Conservation (phyloP, 306 rosid species). For the Dalbergia oliveri region DNA sequence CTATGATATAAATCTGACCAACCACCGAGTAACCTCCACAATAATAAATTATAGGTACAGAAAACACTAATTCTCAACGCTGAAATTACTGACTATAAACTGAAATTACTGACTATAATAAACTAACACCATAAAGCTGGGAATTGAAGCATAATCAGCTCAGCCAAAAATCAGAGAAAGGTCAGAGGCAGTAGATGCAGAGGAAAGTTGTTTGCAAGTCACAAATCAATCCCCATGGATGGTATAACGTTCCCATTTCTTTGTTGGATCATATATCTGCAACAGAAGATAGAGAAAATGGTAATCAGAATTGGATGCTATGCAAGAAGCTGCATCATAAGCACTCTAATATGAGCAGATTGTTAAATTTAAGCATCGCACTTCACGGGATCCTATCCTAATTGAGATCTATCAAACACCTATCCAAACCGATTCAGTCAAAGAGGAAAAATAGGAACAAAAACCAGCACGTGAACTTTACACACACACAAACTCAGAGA, state of each 20-base stretch:
- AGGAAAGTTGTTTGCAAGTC: not conserved
- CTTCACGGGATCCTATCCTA: slow-evolving; percentile 12
- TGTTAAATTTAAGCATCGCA: not conserved
- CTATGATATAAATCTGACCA: not conserved
- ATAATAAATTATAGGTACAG: not conserved
- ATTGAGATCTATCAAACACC: slow-evolving; percentile 1
- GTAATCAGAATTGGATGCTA: slow-evolving; percentile 9
- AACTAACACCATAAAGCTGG: too few relatives aligned
- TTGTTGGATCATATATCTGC: slow-evolving; percentile 72
- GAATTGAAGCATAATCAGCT: not conserved
- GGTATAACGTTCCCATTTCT: slow-evolving; percentile 77
- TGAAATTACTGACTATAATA: too few relatives aligned
- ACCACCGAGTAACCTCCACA: not conserved
- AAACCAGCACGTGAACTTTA: too few relatives aligned
- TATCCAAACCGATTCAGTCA: too few relatives aligned
- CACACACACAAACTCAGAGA: slow-evolving; percentile 13
- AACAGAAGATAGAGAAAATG: not conserved
- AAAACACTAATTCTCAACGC: slow-evolving; percentile 11
- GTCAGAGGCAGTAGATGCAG: slow-evolving; percentile 10
- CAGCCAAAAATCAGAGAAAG: not conserved
- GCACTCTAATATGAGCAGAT: not conserved
- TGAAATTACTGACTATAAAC: too few relatives aligned
- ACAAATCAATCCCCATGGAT: too few relatives aligned
- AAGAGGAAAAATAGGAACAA: too few relatives aligned
- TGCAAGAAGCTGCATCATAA: slow-evolving; percentile 8